Base-by-base conservation (phyloP, 1,284 basidiomycete species). In the Schizophyllum amplum region DNA sequence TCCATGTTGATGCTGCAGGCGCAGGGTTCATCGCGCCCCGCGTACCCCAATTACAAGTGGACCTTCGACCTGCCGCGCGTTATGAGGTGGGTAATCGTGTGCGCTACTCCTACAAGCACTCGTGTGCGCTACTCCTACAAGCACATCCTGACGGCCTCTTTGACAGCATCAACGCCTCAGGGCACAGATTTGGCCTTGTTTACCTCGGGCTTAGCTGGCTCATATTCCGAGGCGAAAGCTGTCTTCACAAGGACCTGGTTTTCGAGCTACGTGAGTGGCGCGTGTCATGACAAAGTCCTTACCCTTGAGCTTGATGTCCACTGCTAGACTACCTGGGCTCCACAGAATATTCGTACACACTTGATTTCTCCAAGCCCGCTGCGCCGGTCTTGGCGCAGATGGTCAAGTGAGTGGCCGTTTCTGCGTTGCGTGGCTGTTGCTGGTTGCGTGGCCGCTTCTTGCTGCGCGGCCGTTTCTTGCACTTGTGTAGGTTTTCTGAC, bases 351-450 rank as follows among this genome's bases (percentile, higher is more conserved):
- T 80, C 87, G 0, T 98, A 95, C 77, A 95, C 93, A 23, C 81
- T 98, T 67, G 98, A 98, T 77, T 98, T 98, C 71, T 93, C 90
- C 49, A 84, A 94, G 7, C 93, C 92, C 0, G 92, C 92, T 23
- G 83, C 91, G 47, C 92, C 94, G 9, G 90, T 98, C 67, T 86
- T 98, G 53, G 90, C 85, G 1, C 93, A 96, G 70, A 93, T 95
- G 75, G 98, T 92, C 80, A 96, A 92, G 71, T 82, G 93, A 68
- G 68, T 94, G 49, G n/a, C n/a, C n/a, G n/a, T n/a, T n/a, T n/a
- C n/a, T n/a, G n/a, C n/a, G n/a, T 87, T 92, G 66, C 82, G 94
- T 24, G 93, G 92, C 23, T 90, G n/a, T n/a, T n/a, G n/a, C n/a
- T n/a, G n/a, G n/a, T n/a, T n/a, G n/a, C n/a, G n/a, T n/a, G n/a